Evolutionary conservation across 768 basidiomycete species (phyloP), one percentile per base, ranked within the genome.

Genomic region (Atractiella rhizophila): DNA sequence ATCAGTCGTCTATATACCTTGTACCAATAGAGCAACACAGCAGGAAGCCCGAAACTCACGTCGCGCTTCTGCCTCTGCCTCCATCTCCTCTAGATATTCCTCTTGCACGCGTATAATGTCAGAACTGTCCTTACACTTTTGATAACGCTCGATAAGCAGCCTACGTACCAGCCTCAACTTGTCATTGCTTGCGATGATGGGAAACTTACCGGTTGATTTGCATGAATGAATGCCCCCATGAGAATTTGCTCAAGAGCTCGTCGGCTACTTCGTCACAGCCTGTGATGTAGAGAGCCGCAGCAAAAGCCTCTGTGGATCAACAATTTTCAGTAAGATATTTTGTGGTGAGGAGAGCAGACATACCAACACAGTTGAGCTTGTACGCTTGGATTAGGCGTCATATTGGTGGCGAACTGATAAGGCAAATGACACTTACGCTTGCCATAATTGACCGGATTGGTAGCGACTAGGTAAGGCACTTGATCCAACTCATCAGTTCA

Each of bases 361-460:
- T n/a, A n/a, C n/a, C n/a, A n/a, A 80, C 86, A 48, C 88, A 94
- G 52, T 88, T 94, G 29, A 98, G 64, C 36, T 76, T 66, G 83
- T 85, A 94, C 0, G 91, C 51, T 52, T 45, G 9, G 2, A 11
- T 3, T n/a, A 4, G 23, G 24, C 11, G 28, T 38, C 8, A 38
- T n/a, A 16, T 13, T 18, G n/a, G 28, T 10, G 37, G 24, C 8
- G n/a, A 21, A 10, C 23, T 16, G 24, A 38, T 16, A 16, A 15
- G 23, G n/a, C 15, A 36, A 12, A 19, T 24, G n/a, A 24, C 13
- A 40, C 39, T 15, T 8, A 51, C 51, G 91, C 57, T 82, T 85
- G 9, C 91, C 91, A 51, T 96, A 98, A 60, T 98, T 98, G 9
- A 83, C 83, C 0, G 88, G 85, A 57, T 98, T 98, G 1, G 83